Evolutionary conservation across 371 early-diverging fungal species (phyloP), one percentile per base, ranked within the genome.

Genomic region (Lichtheimia ornata): DNA sequence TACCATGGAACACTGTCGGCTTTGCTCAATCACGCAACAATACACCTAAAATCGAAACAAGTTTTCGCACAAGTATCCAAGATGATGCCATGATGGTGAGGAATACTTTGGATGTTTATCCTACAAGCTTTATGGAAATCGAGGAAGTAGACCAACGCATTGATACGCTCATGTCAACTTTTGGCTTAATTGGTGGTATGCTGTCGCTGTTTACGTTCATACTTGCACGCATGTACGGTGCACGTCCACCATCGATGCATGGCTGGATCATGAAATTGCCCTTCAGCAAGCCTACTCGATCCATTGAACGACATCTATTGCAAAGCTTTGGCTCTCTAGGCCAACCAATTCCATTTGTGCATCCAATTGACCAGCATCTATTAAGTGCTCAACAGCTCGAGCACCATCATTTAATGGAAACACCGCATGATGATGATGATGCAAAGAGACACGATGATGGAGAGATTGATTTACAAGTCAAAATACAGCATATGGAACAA

Each of bases 291-390:
- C 18, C 40, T 2, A n/a, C 40, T 43, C 40, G 12, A 5, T 55
- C 56, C 1, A 15, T 55, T 6, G 12, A 30, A 5, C 11, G 18
- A 1, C 15, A 55, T 24, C 9, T 55, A 3, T 11, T 40, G 54
- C 24, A 64, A 57, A 40, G 53, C 64, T 42, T 44, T 54, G 28
- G 72, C 5, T 17, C 13, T 1, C 24, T 56, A n/a, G 30, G 35
- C 3, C 20, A 22, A 42, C 56, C 56, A 3, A 55, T 55, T 2
- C 56, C 56, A 5, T 22, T 55, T 18, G 17, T 55, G 2, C n/a
- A 55, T 17, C 56, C 56, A 6, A 22, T 55, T 6, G 17, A n/a
- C 11, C 22, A n/a, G 0, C 47, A 17, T 11, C 12, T 47, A 18
- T 11, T 17, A 35, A 35, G 35, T 35, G 35, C 6, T 11, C 35